A percentile compares a stretch with the other conserved stretches of the same genome.
phyloP scores from a whole-genome alignment of 768 basidiomycete species.

The Leccinum arenicola region DNA sequence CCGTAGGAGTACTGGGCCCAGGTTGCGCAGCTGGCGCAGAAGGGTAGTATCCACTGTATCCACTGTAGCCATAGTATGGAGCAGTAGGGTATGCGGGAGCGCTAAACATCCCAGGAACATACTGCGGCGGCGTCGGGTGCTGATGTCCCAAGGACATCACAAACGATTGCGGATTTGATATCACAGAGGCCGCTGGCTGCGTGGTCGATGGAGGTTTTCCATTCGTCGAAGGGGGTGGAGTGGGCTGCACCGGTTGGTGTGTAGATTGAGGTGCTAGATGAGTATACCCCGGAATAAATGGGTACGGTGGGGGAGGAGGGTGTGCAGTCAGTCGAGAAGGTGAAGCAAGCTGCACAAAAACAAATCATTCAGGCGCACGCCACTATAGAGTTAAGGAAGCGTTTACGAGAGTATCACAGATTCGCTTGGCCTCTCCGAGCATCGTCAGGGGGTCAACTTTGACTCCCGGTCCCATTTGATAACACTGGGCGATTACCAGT shows the following conservation, averaged over 20 bases:
- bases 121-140: conserved; percentile 47
- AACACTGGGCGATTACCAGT: conserved; percentile 76
- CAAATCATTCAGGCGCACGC: conserved; percentile 12
- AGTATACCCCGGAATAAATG: conserved; percentile 42
- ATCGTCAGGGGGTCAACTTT: conserved; percentile 74
- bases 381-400: neutral
- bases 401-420: conserved; percentile 72
- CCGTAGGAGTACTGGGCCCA: conserved; percentile 26
- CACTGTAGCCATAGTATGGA: conserved; percentile 61
- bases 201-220: conserved; percentile 32
- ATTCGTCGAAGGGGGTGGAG: conserved; percentile 37
- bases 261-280: conserved; percentile 20
- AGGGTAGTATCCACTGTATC: conserved; percentile 33
- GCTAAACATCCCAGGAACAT: conserved; percentile 32
- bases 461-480: conserved; percentile 64
- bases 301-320: conserved; percentile 60
- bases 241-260: conserved; percentile 35
- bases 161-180: conserved; percentile 71
- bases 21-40: conserved; percentile 22
- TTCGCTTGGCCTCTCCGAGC: conserved; percentile 72
- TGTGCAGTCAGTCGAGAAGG: conserved; percentile 66
- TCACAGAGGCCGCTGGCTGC: conserved; percentile 44
- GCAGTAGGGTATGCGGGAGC: conserved; percentile 53
- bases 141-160: conserved; percentile 65
- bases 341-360: conserved; percentile 57